Percentiles rank a stretch among this genome's conserved stretches.
phyloP scores from a whole-genome alignment of 2,329 filamentous ascomycete genomes.

The Aspergillus sp. region DNA sequence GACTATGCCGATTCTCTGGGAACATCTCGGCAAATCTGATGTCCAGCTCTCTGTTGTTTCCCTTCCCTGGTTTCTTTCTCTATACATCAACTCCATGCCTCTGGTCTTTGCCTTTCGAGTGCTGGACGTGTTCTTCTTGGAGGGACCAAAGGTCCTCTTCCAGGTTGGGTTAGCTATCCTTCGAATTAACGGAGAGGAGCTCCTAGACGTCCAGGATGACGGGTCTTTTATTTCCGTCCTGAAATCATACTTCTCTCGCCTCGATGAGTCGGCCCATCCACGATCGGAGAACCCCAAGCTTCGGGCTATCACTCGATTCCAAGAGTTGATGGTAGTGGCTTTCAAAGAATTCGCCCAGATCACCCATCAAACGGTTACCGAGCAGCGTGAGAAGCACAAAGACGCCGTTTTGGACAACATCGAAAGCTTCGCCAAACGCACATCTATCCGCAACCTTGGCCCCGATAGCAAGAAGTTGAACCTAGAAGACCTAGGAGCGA shows the following conservation, averaged over 20 bases:
- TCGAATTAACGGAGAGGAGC: constrained; percentile 92
- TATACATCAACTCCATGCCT: constrained; percentile 99
- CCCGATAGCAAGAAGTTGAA: constrained; percentile 91
- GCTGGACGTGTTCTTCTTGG: constrained; percentile 95
- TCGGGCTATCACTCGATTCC: constrained; percentile 89
- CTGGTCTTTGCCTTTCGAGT: constrained; percentile 96
- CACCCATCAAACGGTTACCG: constrained; percentile 87
- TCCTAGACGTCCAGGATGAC: constrained; percentile 89
- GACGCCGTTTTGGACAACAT: constrained; percentile 92
- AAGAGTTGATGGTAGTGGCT: constrained; percentile 97
- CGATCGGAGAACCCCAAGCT: constrained; percentile 94
- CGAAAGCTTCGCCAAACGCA: constrained; percentile 95
- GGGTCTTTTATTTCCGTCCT: constrained; percentile 95
- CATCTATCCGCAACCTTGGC: constrained; percentile 90
- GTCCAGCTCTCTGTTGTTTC: constrained; percentile 97
- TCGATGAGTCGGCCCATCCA: constrained; percentile 95
- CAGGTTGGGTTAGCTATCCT: constrained; percentile 96
- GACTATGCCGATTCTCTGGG: constrained; percentile 98
- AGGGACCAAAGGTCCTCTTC: constrained; percentile 95
- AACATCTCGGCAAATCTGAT: constrained; percentile 94
- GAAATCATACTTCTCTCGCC: constrained; percentile 87
- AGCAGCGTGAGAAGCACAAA: constrained; percentile 88
- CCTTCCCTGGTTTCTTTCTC: constrained; percentile 93
- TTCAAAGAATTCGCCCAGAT: constrained; percentile 98
- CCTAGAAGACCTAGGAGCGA: constrained; percentile 78